Base-by-base conservation (phyloP, 2,329 filamentous ascomycete species). In the Dothistroma septosporum region DNA sequence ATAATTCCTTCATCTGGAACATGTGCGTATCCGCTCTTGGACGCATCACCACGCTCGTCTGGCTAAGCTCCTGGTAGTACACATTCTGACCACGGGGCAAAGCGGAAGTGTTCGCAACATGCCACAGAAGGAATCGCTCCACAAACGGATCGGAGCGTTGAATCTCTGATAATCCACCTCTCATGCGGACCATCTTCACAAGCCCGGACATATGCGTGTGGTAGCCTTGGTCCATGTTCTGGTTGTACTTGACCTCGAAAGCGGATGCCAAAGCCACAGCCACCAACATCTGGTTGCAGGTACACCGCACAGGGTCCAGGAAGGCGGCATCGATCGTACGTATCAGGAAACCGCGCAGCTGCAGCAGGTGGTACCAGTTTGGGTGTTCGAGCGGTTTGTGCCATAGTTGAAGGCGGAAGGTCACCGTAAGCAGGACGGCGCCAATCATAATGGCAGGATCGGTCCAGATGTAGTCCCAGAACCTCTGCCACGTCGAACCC, bases 201-300 rank as follows among this genome's bases (percentile, higher is more conserved):
- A 67, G 32, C 1, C 63, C 65, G n/a, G 21, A 12, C 61, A 65
- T 63, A 33, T 67, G 65, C 19, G 60, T 46, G 14, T 60, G 52
- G 21, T 64, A 67, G 14, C 22, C 49, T 24, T 22, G 24, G 12
- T 35, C 58, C 16, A 54, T 19, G 1, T 53, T 32, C n/a, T 49
- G 50, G 7, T 55, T 53, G 33, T 62, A 61, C 28, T 61, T 58
- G 28, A 65, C 48, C 48, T 67, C 65, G 44, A 62, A 60, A 1
- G 57, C 57, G 14, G 65, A 64, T 28, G 61, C 58, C 7, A 67
- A 35, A 0, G 49, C 47, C 28, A 67, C 65, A 2, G 59, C 58
- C 3, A 60, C 50, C 4, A 67, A 52, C 56, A 67, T 55, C 1
- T 58, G 56, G 19, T 64, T 54, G 2, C 57, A 64, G 2, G 59